phyloP scores from a whole-genome alignment of 768 basidiomycete genomes.

The Plicaturopsis crispa region DNA sequence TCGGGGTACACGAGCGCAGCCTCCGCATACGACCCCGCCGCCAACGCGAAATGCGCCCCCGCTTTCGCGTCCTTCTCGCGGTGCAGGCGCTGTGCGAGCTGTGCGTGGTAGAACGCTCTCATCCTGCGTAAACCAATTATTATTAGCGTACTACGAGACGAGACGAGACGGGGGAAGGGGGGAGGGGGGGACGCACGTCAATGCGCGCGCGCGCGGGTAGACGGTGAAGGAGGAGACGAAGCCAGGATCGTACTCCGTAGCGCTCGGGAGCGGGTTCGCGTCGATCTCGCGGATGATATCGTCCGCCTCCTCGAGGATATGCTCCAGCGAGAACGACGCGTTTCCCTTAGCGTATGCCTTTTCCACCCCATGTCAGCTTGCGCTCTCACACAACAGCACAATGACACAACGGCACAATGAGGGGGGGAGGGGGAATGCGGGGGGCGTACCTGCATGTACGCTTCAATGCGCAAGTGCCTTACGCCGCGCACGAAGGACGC shows the following conservation, averaged over 20 bases:
- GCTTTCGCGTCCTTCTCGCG: constrained; percentile 7
- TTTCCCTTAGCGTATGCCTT: too few species aligned
- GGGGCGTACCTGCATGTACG: constrained; percentile 24
- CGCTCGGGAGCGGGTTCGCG: constrained; percentile 12
- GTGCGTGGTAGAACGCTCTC: constrained; percentile 22
- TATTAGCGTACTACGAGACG: too few species aligned
- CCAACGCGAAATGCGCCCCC: constrained; percentile 11
- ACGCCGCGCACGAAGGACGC: constrained; percentile 33
- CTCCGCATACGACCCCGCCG: constrained; percentile 21
- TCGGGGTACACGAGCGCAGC: constrained; percentile 23
- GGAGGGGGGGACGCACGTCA: constrained; percentile 21
- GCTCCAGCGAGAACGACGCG: constrained; percentile 12
- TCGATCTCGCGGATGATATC: constrained; percentile 24
- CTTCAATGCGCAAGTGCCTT: constrained; percentile 24
- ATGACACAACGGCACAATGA: too few species aligned
- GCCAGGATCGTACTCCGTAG: constrained; percentile 11
- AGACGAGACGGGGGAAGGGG: neutral
- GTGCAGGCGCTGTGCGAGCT: constrained; percentile 11
- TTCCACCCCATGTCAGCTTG: neutral
- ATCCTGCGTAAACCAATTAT: constrained; percentile 13
- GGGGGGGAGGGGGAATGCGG: neutral
- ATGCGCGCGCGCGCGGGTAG: constrained; percentile 27
- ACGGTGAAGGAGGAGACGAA: constrained; percentile 28
- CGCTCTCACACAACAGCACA: neutral
- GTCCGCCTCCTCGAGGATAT: constrained; percentile 22